Conservation (phyloP, 371 early-diverging fungal genomes). For the Lichtheimia corymbifera region DNA sequence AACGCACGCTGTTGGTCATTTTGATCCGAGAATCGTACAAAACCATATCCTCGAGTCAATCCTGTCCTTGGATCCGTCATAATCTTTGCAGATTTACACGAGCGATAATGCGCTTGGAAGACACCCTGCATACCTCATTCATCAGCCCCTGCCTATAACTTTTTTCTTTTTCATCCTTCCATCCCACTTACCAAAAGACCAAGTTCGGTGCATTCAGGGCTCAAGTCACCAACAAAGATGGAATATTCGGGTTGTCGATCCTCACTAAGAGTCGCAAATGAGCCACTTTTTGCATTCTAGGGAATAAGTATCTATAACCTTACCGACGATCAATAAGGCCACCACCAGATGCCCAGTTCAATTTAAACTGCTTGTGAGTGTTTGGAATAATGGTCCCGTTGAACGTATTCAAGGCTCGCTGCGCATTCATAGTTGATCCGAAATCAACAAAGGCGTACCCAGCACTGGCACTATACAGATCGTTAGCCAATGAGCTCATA, state of each 20-base stretch:
- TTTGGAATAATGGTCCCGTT: slow-evolving; percentile 84
- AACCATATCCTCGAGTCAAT: slow-evolving; percentile 80
- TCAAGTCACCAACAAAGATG: slow-evolving; percentile 87
- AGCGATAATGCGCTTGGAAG: slow-evolving; percentile 65
- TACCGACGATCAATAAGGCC: slow-evolving; percentile 52
- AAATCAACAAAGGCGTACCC: slow-evolving; percentile 85
- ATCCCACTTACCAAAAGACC: slow-evolving; percentile 64
- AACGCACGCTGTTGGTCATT: slow-evolving; percentile 75
- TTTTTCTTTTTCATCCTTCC: background rate
- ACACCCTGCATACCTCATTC: slow-evolving; percentile 31
- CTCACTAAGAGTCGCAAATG: slow-evolving; percentile 30
- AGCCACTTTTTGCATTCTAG: no score
- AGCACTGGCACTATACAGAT: slow-evolving; percentile 48
- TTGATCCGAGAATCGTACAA: slow-evolving; percentile 79
- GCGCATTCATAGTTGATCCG: slow-evolving; percentile 40
- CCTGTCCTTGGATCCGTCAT: slow-evolving; percentile 79
- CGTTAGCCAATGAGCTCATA: background rate
- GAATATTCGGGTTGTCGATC: slow-evolving; percentile 74
- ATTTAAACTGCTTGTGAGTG: slow-evolving; percentile 75
- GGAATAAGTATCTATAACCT: slow-evolving; percentile 28
- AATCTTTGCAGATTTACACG: slow-evolving; percentile 80
- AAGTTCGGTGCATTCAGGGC: slow-evolving; percentile 70
- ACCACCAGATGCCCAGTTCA: slow-evolving; percentile 73
- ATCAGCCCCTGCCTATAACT: background rate
- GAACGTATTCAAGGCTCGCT: slow-evolving; percentile 38